These are phyloP conservation scores for Rauvolfia tetraphylla DNA, from an alignment of 257 asterid genomes.

Conservation along the genomic window DNA sequence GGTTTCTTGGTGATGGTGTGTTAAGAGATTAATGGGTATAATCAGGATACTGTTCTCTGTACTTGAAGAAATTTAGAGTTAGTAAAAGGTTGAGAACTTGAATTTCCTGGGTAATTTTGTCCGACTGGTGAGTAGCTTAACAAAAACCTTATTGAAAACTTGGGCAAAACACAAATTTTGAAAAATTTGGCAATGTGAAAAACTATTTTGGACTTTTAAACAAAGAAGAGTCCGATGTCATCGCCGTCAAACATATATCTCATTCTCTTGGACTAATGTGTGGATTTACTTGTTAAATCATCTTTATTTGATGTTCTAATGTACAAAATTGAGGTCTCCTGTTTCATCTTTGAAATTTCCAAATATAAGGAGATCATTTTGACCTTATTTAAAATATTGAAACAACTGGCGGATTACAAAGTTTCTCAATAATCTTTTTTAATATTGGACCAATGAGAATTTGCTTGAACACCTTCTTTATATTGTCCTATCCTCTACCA, in stretches of 20 bases:
- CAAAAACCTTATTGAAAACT: neutral
- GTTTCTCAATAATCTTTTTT: neutral
- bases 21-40: no score
- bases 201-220: neutral
- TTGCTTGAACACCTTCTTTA: neutral
- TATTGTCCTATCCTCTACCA: neutral
- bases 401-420: neutral
- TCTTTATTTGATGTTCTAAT: neutral
- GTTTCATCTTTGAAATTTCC: neutral
- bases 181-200: neutral
- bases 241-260: neutral
- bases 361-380: neutral
- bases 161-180: neutral
- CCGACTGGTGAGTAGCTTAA: no score
- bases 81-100: neutral
- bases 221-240: neutral
- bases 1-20: neutral
- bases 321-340: neutral
- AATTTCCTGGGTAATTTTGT: neutral
- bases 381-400: neutral
- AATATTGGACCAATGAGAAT: neutral
- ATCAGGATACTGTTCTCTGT: neutral
- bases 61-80: no score
- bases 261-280: neutral
- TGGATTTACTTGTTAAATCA: neutral